Conservation (phyloP, 441 rosid species). For the Viola pubescens region DNA sequence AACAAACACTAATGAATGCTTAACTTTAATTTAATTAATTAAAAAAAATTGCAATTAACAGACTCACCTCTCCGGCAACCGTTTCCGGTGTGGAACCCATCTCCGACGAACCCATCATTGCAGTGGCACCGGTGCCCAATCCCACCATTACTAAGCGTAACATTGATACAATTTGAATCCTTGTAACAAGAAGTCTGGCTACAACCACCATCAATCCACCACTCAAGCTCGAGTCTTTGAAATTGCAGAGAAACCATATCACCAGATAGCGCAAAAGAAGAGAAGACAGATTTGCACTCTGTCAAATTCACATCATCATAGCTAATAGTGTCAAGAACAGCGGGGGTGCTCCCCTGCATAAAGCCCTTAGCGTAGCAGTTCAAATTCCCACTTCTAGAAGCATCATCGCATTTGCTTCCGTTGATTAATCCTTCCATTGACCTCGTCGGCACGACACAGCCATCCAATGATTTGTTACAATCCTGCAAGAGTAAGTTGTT, state of each 20-base stretch:
- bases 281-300: constrained; percentile 36
- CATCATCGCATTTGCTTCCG: too few relatives aligned
- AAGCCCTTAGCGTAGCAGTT: constrained; percentile 16
- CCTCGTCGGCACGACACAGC: constrained; percentile 26
- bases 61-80: constrained; percentile 62
- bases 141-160: constrained; percentile 10
- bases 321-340: constrained; percentile 20
- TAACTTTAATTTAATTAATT: neutral
- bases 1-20: neutral
- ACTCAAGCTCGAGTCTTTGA: constrained; percentile 36
- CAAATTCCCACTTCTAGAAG: constrained; percentile 6
- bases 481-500: constrained; percentile 46
- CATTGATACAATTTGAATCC: constrained; percentile 18
- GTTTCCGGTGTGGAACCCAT: constrained; percentile 37
- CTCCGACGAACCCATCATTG: constrained; percentile 41
- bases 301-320: constrained; percentile 13
- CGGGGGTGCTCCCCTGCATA: neutral
- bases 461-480: constrained; percentile 20
- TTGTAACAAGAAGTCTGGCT: constrained; percentile 17
- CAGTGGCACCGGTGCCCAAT: constrained; percentile 44
- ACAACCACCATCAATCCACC: constrained; percentile 54
- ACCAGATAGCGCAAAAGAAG: constrained; percentile 33
- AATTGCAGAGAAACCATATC: constrained; percentile 23
- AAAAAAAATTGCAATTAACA: neutral
- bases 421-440: constrained; percentile 1